A percentile compares a stretch with the other conserved stretches of the same genome.
phyloP scores from a whole-genome alignment of 441 rosid genomes.

The Flueggea neowawraea region DNA sequence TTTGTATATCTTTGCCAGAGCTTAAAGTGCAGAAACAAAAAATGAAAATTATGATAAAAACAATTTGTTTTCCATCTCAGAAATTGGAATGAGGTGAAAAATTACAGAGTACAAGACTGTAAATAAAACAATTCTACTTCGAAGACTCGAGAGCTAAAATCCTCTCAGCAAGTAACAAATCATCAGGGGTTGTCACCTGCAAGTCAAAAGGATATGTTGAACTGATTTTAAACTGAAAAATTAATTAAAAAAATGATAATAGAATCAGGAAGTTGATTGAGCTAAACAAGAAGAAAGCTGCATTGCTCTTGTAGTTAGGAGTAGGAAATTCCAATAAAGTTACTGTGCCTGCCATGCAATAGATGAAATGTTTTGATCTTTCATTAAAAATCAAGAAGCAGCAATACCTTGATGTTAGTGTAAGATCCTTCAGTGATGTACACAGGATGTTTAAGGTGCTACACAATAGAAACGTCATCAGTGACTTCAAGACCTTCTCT shows the following conservation, averaged over 20 bases:
- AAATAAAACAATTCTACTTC: background rate
- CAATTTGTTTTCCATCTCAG: too few relatives aligned
- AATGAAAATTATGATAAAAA: too few relatives aligned
- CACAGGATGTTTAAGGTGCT: conserved; percentile 88
- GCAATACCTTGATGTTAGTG: conserved; percentile 80
- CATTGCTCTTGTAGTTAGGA: too few relatives aligned
- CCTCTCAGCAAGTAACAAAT: conserved; percentile 86
- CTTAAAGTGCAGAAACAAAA: too few relatives aligned
- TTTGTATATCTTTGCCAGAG: too few relatives aligned
- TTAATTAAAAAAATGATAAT: background rate
- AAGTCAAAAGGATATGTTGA: background rate
- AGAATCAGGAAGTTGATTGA: background rate
- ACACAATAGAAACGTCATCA: conserved; percentile 90
- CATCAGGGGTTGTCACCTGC: conserved; percentile 95
- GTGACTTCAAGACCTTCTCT: conserved; percentile 93
- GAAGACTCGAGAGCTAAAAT: conserved; percentile 34
- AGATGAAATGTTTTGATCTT: background rate
- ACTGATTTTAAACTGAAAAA: too few relatives aligned
- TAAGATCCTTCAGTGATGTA: conserved; percentile 90
- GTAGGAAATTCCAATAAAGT: too few relatives aligned
- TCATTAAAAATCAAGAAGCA: background rate
- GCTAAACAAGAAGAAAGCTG: background rate
- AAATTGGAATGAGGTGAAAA: too few relatives aligned
- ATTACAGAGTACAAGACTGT: background rate
- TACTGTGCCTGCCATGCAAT: too few relatives aligned